Evolutionary conservation across 2,329 filamentous ascomycete species (phyloP), one percentile per base, ranked within the genome.

Genomic region (Penicillium rolfsii): DNA sequence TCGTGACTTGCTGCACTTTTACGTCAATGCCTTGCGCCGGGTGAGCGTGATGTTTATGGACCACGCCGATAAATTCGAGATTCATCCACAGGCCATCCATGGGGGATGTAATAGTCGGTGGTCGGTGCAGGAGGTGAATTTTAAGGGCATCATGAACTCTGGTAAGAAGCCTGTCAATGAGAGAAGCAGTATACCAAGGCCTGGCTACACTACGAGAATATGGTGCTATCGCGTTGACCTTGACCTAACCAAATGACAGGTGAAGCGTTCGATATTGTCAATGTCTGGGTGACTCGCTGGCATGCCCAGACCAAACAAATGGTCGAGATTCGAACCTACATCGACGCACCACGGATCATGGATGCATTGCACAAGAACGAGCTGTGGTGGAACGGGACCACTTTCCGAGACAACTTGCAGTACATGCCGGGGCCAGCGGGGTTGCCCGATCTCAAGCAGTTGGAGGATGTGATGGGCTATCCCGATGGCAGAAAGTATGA

Each of bases 221-320:
- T 3, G 28, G 1, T 16, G 3, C n/a, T 43, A 43, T 30, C 45
- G 28, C 24, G 5, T n/a, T 30, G 6, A n/a, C 24, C 26, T 30
- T 26, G 14, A 35, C 30, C 35, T 62, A 50, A 58, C 48, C 11
- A 16, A 11, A 45, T n/a, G 5, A 48, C 22, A 74, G 73, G 71
- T 0, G 67, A 71, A 26, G 40, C 41, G 6, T 75, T 75, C 40
- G 71, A 75, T 16, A 71, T 74, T 24, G 63, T 70, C 48, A 75
- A 74, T 53, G 71, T 74, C 6, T 75, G 73, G 73, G 69, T 74
- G 24, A 75, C 71, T 11, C 64, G 69, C 40, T 75, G 73, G 73
- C 16, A 72, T 53, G 24, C 45, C 45, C 24, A 3, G 16, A 30
- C 61, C 5, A 66, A 65, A 3, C 71, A 75, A 52, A 75, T 75